Percentiles rank a stretch among this genome's conserved stretches.
Conservation (phyloP, 495 filamentous ascomycete genomes). For the Lasiosphaeriaceae sp. region DNA sequence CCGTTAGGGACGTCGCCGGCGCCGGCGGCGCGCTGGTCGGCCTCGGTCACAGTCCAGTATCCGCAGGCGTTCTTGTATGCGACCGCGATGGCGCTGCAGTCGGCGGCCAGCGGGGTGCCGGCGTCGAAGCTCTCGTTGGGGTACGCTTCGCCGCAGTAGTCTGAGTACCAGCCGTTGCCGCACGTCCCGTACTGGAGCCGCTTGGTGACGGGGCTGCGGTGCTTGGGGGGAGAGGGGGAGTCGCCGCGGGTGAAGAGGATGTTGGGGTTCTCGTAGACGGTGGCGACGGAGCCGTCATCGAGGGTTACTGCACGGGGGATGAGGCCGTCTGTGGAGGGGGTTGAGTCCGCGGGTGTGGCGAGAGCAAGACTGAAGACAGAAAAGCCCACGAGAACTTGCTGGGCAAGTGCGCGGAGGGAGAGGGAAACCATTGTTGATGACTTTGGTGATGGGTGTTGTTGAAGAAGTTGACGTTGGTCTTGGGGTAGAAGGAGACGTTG, state of each 20-base stretch:
- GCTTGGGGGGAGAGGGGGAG: background rate
- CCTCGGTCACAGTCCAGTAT: conserved; percentile 4
- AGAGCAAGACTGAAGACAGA: background rate
- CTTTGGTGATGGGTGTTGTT: background rate
- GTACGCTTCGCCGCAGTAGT: conserved; percentile 11
- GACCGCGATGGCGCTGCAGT: conserved; percentile 5
- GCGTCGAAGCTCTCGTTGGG: background rate
- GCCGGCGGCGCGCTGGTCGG: background rate
- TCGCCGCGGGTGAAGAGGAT: background rate
- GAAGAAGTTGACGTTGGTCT: no score
- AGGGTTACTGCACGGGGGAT: background rate
- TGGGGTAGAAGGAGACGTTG: no score
- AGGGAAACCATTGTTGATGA: background rate
- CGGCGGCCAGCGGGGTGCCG: conserved; percentile 6
- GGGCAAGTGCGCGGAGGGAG: background rate
- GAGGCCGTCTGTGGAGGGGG: background rate
- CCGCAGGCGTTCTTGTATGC: background rate
- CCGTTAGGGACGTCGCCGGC: background rate
- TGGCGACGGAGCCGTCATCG: background rate
- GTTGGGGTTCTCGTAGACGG: background rate
- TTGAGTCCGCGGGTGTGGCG: background rate
- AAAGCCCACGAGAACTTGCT: background rate
- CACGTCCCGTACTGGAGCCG: background rate
- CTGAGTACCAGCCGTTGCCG: background rate
- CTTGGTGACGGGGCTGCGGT: background rate